Conservation (phyloP, 257 asterid genomes). For the Nicotiana paniculata region DNA sequence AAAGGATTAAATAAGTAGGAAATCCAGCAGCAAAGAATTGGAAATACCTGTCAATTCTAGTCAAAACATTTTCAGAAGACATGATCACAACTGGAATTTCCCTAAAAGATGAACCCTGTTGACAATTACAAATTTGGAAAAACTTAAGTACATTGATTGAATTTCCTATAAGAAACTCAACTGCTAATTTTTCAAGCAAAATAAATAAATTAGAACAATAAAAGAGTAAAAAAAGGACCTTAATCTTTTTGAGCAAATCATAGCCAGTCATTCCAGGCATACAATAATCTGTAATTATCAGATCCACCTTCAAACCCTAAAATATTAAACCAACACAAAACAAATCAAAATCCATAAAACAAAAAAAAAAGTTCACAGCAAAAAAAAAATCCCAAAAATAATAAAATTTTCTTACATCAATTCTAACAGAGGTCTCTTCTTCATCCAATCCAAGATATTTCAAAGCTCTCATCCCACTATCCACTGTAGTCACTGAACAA, state of each 20-base stretch:
- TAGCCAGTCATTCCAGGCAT: slow-evolving; percentile 98
- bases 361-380: background rate
- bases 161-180: background rate
- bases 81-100: slow-evolving; percentile 94
- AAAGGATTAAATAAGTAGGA: background rate
- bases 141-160: background rate
- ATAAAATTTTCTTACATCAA: slow-evolving; percentile 39
- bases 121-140: slow-evolving; percentile 9
- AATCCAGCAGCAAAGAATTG: background rate
- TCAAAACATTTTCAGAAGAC: slow-evolving; percentile 85
- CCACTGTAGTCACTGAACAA: slow-evolving; percentile 76
- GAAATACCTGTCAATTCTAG: slow-evolving; percentile 77
- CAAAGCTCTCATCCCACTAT: slow-evolving; percentile 86
- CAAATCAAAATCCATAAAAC: background rate
- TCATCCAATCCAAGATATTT: slow-evolving; percentile 80
- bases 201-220: background rate
- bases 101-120: slow-evolving; percentile 83
- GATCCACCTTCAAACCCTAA: slow-evolving; percentile 84
- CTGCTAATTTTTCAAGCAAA: background rate
- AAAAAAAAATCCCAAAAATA: background rate
- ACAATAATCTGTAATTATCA: slow-evolving; percentile 85
- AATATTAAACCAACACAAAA: slow-evolving; percentile 9
- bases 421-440: slow-evolving; percentile 46
- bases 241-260: slow-evolving; percentile 76
- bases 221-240: slow-evolving; percentile 32